Evolutionary conservation across 2,329 filamentous ascomycete genomes (phyloP).

Genomic region (Fusarium tupiense): DNA sequence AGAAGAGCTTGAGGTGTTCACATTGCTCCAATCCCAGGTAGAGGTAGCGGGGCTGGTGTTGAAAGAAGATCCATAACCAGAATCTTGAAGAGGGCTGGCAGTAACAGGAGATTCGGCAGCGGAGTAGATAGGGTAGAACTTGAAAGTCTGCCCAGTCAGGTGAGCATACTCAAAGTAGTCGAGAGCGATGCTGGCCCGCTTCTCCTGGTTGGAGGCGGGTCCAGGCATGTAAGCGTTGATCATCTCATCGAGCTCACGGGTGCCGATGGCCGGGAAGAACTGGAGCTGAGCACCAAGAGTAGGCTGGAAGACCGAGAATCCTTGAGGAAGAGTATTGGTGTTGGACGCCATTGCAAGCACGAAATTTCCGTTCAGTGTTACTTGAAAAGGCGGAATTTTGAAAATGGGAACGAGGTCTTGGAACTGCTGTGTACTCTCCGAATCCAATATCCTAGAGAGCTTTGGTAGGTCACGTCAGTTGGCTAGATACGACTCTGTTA

Average conservation of each 20-base stretch:
- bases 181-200: conserved; percentile 66
- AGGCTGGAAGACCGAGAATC: conserved; percentile 70
- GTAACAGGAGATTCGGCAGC: conserved; percentile 56
- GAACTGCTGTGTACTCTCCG: conserved; percentile 17
- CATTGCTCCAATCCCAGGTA: conserved; percentile 58
- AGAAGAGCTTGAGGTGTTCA: conserved; percentile 46
- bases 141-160: conserved; percentile 66
- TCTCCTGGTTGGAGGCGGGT: conserved; percentile 63
- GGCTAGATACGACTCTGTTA: conserved; percentile 17
- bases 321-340: conserved; percentile 50
- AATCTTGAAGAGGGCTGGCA: conserved; percentile 53
- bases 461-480: conserved; percentile 3
- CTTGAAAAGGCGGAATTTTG: conserved; percentile 21
- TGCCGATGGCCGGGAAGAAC: conserved; percentile 73
- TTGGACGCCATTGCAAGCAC: conserved; percentile 41
- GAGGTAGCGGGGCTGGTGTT: conserved; percentile 61
- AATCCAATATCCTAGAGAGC: not conserved
- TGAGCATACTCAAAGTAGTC: conserved; percentile 67
- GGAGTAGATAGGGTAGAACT: conserved; percentile 66
- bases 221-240: conserved; percentile 68
- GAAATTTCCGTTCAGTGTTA: conserved; percentile 9
- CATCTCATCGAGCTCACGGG: conserved; percentile 68
- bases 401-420: not conserved
- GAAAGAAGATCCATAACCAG: conserved; percentile 58
- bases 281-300: conserved; percentile 66